A percentile compares a stretch with the other conserved stretches of the same genome.
Conservation (phyloP, 208 protist genomes). For the Leishmania tropica region DNA sequence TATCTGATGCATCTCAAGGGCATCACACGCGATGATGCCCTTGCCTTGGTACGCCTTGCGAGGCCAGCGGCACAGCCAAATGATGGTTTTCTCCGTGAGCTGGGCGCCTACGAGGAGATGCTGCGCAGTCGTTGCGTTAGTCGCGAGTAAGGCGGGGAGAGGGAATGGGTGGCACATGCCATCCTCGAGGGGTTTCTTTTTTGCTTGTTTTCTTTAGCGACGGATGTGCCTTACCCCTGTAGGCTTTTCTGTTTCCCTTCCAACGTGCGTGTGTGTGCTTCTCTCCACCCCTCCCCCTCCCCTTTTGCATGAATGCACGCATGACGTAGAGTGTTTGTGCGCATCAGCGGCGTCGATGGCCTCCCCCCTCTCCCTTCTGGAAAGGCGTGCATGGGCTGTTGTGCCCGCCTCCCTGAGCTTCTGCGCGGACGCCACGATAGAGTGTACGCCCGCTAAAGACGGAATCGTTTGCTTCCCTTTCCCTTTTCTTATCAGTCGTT, state of each 20-base stretch:
- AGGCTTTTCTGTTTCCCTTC: neutral
- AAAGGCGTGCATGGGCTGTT: neutral
- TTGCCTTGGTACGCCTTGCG: slow-evolving; percentile 58
- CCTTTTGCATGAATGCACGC: neutral
- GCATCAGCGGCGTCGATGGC: neutral
- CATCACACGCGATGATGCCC: slow-evolving; percentile 66
- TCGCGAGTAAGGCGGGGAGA: neutral
- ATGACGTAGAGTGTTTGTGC: neutral
- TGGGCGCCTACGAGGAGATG: slow-evolving; percentile 41
- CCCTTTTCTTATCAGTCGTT: slow-evolving; percentile 22
- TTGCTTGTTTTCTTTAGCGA: neutral
- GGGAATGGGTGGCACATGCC: neutral
- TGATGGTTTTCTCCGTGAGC: slow-evolving; percentile 69
- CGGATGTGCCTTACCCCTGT: neutral
- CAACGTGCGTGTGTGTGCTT: neutral
- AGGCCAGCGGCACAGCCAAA: slow-evolving; percentile 83
- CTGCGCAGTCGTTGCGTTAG: slow-evolving; percentile 17
- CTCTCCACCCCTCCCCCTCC: neutral
- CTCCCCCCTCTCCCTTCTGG: neutral
- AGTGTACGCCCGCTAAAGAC: neutral
- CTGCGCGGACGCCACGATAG: neutral
- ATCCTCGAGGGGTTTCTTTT: neutral
- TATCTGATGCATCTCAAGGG: slow-evolving; percentile 83
- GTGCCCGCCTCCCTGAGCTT: neutral
- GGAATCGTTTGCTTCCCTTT: slow-evolving; percentile 3